phyloP scores from a whole-genome alignment of 139 green algal genomes.

The Pycnococcus provasolii region DNA sequence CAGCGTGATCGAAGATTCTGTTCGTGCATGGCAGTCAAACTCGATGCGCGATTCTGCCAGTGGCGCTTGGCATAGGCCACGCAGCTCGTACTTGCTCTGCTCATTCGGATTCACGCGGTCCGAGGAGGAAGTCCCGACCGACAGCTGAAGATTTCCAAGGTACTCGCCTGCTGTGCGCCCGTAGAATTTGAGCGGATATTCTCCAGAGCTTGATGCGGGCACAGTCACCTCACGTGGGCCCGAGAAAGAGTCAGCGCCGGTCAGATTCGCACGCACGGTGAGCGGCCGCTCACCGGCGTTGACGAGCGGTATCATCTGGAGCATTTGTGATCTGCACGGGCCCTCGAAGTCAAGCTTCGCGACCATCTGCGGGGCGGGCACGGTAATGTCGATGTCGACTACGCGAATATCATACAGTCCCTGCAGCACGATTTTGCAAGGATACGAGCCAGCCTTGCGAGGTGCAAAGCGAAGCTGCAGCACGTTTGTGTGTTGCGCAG shows the following conservation, averaged over 20 bases:
- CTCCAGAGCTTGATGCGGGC: conserved; percentile 26
- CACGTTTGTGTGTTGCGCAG: conserved; percentile 12
- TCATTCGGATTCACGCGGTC: conserved; percentile 16
- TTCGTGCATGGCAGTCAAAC: conserved; percentile 38
- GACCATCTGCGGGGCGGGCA: conserved; percentile 22
- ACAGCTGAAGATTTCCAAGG: conserved; percentile 46
- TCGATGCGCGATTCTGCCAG: conserved; percentile 51
- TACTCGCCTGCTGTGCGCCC: conserved; percentile 39
- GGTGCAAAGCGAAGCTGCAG: conserved; percentile 27
- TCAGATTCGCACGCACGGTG: conserved; percentile 32
- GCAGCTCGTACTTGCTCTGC: conserved; percentile 42
- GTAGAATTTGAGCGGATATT: conserved; percentile 53
- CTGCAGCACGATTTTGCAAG: conserved; percentile 45
- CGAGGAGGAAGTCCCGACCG: conserved; percentile 35
- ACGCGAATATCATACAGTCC: conserved; percentile 47
- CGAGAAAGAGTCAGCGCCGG: conserved; percentile 31
- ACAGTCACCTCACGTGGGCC: conserved; percentile 46
- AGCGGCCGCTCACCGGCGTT: conserved; percentile 42
- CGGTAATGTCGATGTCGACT: conserved; percentile 50
- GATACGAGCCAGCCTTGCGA: conserved; percentile 48
- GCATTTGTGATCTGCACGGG: conserved; percentile 37
- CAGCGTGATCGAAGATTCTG: conserved; percentile 2
- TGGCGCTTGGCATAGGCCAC: conserved; percentile 46
- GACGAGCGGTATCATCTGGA: conserved; percentile 52
- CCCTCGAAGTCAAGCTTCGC: conserved; percentile 47